Evolutionary conservation across 2,329 filamentous ascomycete species (phyloP), one percentile per base, ranked within the genome.

Genomic region (Huntiella savannae): DNA sequence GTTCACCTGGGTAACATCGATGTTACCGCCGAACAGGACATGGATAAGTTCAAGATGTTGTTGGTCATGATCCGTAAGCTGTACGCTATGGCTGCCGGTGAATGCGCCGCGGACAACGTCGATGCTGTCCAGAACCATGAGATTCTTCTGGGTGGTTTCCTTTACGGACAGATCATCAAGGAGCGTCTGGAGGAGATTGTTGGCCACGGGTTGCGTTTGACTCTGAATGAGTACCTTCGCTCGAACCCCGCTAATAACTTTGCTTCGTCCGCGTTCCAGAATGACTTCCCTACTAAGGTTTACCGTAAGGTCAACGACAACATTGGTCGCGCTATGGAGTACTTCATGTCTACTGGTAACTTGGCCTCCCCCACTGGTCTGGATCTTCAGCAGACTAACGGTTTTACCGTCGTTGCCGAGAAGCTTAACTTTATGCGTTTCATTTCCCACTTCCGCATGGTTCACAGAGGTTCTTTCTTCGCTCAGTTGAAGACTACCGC

Each of bases 381-480:
- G 36, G 91, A 98, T 70, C 63, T 95, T 56, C 91, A 96, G 59
- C 91, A 98, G 62, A 79, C 81, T 0, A 91, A 88, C 10, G 91
- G 91, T 52, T 98, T 93, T 62, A 93, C 85, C 0, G 86, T 98
- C 43, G 87, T 96, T 44, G 91, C 91, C 2, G 91, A 98, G 60
- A 96, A 96, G 70, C 88, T 98, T 59, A 98, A 98, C 66, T 98
- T 96, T 60, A 77, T 93, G 57, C 84, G 91, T 56, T 98, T 96
- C 66, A 93, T 98, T 65, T 91, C 84, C 62, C 91, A 98, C 62
- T 98, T 98, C 72, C 82, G 91, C 54, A 95, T 95, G 86, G 85
- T 98, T 49, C 91, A 98, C 66, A 78, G 91, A 77, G 91, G 91
- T 69, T 91, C 85, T 59, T 98, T 98, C 73, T 98, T 98, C 61